Percentiles rank a stretch among this genome's conserved stretches.
phyloP scores from a whole-genome alignment of 192 early-diverging fungal species.

The Pilaira anomala region DNA sequence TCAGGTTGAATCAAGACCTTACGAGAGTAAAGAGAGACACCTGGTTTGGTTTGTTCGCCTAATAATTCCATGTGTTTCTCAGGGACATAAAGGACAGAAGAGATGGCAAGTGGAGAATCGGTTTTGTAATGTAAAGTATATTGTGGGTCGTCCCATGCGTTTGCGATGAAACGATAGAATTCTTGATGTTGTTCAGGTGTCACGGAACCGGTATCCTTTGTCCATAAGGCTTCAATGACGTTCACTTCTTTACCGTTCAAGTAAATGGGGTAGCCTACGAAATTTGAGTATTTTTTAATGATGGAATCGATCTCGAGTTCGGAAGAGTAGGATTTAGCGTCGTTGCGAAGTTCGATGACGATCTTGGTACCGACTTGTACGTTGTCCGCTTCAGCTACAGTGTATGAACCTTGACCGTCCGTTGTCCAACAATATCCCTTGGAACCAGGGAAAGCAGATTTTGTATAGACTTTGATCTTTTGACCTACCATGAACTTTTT shows the following conservation, averaged over 20 bases:
- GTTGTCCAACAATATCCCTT: conserved; percentile 79
- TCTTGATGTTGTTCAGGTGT: conserved; percentile 56
- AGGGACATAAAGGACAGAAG: conserved; percentile 57
- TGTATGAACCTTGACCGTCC: conserved; percentile 70
- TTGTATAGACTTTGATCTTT: conserved; percentile 71
- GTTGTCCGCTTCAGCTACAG: conserved; percentile 76
- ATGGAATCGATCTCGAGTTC: conserved; percentile 47
- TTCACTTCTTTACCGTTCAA: conserved; percentile 56
- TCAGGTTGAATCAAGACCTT: conserved; percentile 67
- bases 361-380: conserved; percentile 81
- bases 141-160: conserved; percentile 58
- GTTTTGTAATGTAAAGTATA: conserved; percentile 61
- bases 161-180: conserved; percentile 61
- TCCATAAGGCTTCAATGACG: conserved; percentile 62
- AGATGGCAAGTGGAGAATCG: conserved; percentile 59
- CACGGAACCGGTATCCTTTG: conserved; percentile 49
- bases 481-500: conserved; percentile 82
- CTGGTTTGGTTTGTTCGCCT: conserved; percentile 51
- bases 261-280: conserved; percentile 58
- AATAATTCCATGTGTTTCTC: conserved; percentile 57
- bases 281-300: conserved; percentile 64
- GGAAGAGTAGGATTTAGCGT: conserved; percentile 60
- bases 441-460: conserved; percentile 57
- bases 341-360: conserved; percentile 70
- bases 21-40: conserved; percentile 61